These are phyloP conservation scores for Pisolithus thermaeus DNA, from an alignment of 1,284 basidiomycete species.

Conservation along the genomic window DNA sequence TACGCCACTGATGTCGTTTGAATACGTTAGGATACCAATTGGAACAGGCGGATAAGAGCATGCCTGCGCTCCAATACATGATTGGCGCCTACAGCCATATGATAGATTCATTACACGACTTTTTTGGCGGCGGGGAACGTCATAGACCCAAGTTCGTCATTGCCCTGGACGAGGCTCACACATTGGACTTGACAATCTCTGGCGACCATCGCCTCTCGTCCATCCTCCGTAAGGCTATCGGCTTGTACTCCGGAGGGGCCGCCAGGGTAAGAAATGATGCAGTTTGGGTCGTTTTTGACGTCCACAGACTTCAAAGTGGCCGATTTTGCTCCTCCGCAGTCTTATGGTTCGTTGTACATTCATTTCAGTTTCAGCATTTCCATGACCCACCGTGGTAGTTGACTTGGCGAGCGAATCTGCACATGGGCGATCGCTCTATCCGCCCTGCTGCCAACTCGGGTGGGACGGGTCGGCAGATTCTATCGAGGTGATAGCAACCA, in stretches of 20 bases:
- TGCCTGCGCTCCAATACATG: background rate
- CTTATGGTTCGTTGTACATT: background rate
- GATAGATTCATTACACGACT: no score
- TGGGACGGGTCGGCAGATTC: background rate
- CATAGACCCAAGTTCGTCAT: background rate
- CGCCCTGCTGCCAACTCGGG: background rate
- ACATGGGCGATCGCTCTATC: background rate
- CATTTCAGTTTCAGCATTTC: background rate
- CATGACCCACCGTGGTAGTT: background rate
- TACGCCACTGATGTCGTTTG: no score
- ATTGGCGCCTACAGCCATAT: background rate
- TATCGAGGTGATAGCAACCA: background rate
- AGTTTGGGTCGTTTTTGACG: slow-evolving; percentile 1
- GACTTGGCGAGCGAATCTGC: background rate
- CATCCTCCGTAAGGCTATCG: background rate
- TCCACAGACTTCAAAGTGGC: slow-evolving; percentile 1
- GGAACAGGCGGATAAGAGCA: no score
- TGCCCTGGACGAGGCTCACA: slow-evolving; percentile 1
- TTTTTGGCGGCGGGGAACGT: no score
- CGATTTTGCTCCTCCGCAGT: slow-evolving; percentile 1
- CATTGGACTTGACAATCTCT: background rate
- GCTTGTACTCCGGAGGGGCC: background rate
- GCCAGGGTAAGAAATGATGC: background rate
- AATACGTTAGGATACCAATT: no score
- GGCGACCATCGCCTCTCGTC: background rate